Base-by-base conservation (phyloP, 345 rosid genomes). In the Leavenworthia alabamica region DNA sequence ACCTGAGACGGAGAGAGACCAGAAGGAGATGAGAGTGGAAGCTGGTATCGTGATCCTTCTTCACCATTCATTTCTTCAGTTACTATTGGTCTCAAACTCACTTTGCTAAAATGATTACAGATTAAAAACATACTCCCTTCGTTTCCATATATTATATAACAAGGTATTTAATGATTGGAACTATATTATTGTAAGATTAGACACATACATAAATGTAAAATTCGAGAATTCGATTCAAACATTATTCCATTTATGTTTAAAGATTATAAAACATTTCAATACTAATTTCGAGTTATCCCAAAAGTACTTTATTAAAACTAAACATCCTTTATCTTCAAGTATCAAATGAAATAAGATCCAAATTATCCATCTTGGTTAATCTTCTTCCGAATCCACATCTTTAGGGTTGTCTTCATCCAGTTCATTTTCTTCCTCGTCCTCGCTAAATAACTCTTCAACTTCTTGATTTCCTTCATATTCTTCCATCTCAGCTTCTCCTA, bases 1-100 rank as follows among this genome's bases (percentile, higher is more conserved):
- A 89, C 98, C 95, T 86, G 86, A 4, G 88, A 80, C 0, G 74
- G 71, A 33, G 79, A 75, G 68, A 89, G 82, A 36, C 91, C 93
- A 42, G 66, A 57, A 2, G 95, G 96, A 66, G 80, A 89, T 19
- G 83, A 73, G 55, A 89, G 74, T 2, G 89, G 71, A 72, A 92
- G 85, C 84, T 79, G 60, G 81, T 67, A 86, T 22, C 70, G 63
- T 67, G 56, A 42, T 36, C 53, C 68, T 20, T 44, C n/a, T n/a
- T n/a, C n/a, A n/a, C 66, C 19, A 35, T 32, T 32, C 50, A 33
- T 60, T 3, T 66, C 72, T 1, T 20, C 22, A 20, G 22, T n/a
- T n/a, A n/a, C n/a, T n/a, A n/a, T n/a, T n/a, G n/a, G n/a, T n/a
- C n/a, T n/a, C n/a, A n/a, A n/a, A n/a, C n/a, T n/a, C n/a, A n/a